Evolutionary conservation across 2,329 filamentous ascomycete genomes (phyloP), one percentile per base, ranked within the genome.

Genomic region (Alternaria panax): DNA sequence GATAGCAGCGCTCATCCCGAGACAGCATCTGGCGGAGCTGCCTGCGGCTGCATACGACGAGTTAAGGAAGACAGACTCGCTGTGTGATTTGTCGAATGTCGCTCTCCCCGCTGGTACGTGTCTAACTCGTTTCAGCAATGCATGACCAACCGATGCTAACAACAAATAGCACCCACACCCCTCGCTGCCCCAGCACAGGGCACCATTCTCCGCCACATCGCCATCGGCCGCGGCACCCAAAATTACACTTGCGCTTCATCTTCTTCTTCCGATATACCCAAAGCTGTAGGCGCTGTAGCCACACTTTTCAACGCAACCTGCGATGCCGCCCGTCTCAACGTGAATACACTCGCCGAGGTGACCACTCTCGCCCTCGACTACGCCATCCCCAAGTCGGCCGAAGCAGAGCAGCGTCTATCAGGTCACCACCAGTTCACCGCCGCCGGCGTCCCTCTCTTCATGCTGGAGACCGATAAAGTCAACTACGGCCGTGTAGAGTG

Each of bases 301-400:
- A 89, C 87, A 1, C 91, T 98, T 70, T 97, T 91, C 88, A 93
- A 97, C 80, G 91, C 89, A 59, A 91, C 88, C 68, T 97, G 94
- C 80, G 79, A 94, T 32, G 90, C 41, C 82, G 86, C 66, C 88
- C 88, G 70, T 89, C 92, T 0, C 30, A 67, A 67, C 53, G 50
- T 60, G 12, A 84, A 88, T 54, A 82, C 95, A 16, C 82, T 93
- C 41, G 75, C 83, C 63, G 78, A 84, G 55, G 83, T 96, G 20
- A 88, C 92, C 4, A 82, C 82, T 60, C 85, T 92, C 57, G 87
- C 90, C 1, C 84, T 96, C 55, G 83, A 87, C 72, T 90, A 91
- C 73, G 82, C 87, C 71, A 81, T 89, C 42, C 83, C 81, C 34
- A 74, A 75, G 7, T 63, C 67, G 12, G 40, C 59, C 6, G 59